Conservation (phyloP, 2,329 filamentous ascomycete species). For the Pestalotiopsis sp. region DNA sequence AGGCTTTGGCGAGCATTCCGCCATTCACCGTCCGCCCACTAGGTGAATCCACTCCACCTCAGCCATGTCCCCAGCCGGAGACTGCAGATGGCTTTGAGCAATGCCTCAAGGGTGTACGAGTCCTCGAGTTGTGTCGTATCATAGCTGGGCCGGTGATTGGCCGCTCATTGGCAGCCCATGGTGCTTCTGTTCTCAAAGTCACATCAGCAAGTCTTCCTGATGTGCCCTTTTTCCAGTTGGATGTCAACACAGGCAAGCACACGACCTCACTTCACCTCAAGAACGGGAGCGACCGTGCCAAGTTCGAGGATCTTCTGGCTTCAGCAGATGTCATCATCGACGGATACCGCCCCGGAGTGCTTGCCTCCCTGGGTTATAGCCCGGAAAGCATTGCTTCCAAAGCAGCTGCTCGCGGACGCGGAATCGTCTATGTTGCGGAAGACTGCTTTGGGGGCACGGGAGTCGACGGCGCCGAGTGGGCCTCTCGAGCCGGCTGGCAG, state of each 20-base stretch:
- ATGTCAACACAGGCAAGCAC: conserved; percentile 72
- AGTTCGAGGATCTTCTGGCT: conserved; percentile 59
- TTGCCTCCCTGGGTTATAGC: conserved; percentile 65
- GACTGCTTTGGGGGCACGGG: conserved; percentile 69
- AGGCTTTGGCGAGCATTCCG: conserved; percentile 37
- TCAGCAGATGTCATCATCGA: conserved; percentile 68
- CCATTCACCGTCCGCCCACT: conserved; percentile 52
- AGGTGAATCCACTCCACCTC: conserved; percentile 48
- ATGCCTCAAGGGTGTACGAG: conserved; percentile 62
- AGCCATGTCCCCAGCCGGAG: conserved; percentile 35
- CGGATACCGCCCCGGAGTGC: conserved; percentile 67
- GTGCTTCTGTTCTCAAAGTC: conserved; percentile 72
- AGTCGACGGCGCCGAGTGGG: conserved; percentile 52
- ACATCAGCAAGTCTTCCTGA: conserved; percentile 68
- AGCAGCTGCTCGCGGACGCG: conserved; percentile 55
- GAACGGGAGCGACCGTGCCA: conserved; percentile 46
- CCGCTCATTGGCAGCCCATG: conserved; percentile 72
- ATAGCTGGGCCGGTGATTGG: conserved; percentile 75
- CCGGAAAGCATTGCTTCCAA: conserved; percentile 52
- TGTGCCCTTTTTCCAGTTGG: conserved; percentile 71
- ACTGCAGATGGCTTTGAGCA: conserved; percentile 31
- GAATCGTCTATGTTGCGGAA: conserved; percentile 68
- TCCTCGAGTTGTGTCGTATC: conserved; percentile 73
- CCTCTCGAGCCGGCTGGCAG: conserved; percentile 64
- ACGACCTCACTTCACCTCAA: conserved; percentile 64